Percentiles rank a stretch among this genome's conserved stretches.
These are phyloP conservation scores for Gossypium davidsonii DNA, from an alignment of 441 rosid genomes.

Conservation along the genomic window DNA sequence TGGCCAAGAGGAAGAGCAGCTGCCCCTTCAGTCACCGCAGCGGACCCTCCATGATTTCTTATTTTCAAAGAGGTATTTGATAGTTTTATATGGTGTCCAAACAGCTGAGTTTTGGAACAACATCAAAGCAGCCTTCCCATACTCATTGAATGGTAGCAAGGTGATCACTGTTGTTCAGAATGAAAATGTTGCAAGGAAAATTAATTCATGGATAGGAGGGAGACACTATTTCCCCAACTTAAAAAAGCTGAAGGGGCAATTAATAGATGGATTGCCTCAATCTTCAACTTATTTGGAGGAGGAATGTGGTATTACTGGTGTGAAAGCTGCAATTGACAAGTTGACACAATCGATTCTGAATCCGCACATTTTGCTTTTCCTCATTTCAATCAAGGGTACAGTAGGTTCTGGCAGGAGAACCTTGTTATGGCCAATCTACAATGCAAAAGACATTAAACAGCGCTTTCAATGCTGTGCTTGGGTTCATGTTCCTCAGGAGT, in stretches of 20 bases:
- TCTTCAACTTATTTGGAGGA: slow-evolving; percentile 8
- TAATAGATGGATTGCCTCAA: slow-evolving; percentile 2
- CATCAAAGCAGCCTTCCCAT: slow-evolving; percentile 4
- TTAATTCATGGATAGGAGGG: background rate
- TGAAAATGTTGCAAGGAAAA: background rate
- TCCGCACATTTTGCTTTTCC: background rate
- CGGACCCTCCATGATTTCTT: slow-evolving; percentile 5
- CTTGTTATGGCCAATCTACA: slow-evolving; percentile 19
- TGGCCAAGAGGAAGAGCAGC: background rate
- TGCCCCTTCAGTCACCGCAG: background rate
- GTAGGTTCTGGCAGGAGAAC: slow-evolving; percentile 28
- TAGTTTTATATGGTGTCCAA: slow-evolving; percentile 1
- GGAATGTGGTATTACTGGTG: background rate
- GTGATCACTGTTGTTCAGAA: slow-evolving; percentile 7
- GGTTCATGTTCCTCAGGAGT: slow-evolving; percentile 21
- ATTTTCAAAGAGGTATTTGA: slow-evolving; percentile 3
- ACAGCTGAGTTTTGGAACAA: slow-evolving; percentile 4
- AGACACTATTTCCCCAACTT: background rate
- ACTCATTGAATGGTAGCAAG: slow-evolving; percentile 7
- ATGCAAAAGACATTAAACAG: background rate
- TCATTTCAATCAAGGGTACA: background rate
- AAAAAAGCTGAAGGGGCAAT: background rate
- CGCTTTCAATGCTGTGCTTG: slow-evolving; percentile 23
- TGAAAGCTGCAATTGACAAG: background rate
- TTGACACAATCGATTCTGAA: background rate